These are phyloP conservation scores for Colletotrichum cordylinicola DNA, from an alignment of 2,329 filamentous ascomycete species.

Conservation along the genomic window DNA sequence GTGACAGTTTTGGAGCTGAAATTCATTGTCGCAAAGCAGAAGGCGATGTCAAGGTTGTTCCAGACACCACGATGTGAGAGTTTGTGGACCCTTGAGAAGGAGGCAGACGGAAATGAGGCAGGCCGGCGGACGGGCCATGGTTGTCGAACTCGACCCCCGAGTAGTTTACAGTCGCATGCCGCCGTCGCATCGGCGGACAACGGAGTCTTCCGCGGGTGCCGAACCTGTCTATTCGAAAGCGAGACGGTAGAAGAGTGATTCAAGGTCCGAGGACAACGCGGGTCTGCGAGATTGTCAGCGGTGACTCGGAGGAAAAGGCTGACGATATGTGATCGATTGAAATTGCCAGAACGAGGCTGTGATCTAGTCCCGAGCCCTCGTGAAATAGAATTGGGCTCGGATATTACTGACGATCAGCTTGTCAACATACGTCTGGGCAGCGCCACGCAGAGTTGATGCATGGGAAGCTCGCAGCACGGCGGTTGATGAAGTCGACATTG, in stretches of 20 bases:
- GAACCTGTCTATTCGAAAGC: background rate
- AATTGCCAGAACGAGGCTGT: background rate
- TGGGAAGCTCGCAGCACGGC: background rate
- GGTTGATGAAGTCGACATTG: background rate
- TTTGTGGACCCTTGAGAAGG: background rate
- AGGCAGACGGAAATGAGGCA: background rate
- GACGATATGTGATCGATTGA: background rate
- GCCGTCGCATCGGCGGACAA: background rate
- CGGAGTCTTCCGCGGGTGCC: background rate
- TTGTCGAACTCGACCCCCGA: background rate
- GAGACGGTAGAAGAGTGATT: background rate
- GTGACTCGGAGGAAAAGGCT: background rate
- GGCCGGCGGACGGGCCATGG: background rate
- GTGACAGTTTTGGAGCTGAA: background rate
- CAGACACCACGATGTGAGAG: background rate
- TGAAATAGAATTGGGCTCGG: background rate
- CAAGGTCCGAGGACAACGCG: background rate
- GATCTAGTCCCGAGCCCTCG: background rate
- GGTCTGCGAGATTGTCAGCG: background rate
- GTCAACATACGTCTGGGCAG: background rate
- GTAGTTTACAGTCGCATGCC: background rate
- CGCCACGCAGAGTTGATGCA: background rate
- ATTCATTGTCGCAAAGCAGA: background rate
- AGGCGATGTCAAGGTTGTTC: background rate
- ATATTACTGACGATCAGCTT: background rate